phyloP scores from a whole-genome alignment of 768 basidiomycete species.

The Hericium erinaceus region DNA sequence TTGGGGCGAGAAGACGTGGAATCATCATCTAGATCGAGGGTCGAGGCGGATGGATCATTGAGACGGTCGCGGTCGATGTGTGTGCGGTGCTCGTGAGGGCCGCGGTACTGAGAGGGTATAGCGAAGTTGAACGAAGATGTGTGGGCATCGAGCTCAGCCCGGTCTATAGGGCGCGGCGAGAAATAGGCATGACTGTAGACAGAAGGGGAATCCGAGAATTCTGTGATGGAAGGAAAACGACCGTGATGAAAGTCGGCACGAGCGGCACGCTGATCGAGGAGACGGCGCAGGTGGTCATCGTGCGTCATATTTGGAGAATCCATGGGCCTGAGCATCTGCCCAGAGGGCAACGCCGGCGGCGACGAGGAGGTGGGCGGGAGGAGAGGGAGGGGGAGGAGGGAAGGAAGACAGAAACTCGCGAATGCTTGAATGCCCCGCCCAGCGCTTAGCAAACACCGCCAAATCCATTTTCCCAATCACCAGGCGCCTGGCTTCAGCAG shows the following conservation, averaged over 20 bases:
- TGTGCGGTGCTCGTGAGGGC: conserved; percentile 4
- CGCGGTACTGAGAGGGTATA: conserved; percentile 13
- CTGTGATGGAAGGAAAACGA: conserved; percentile 46
- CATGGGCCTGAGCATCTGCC: conserved; percentile 26
- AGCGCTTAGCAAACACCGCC: neutral
- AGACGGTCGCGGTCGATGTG: conserved; percentile 28
- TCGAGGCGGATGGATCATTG: conserved; percentile 40
- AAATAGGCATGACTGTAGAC: conserved; percentile 55
- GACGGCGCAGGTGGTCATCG: conserved; percentile 38
- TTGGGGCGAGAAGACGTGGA: conserved; percentile 15
- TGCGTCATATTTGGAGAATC: conserved; percentile 29
- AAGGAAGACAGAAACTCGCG: neutral
- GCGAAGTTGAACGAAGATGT: conserved; percentile 22
- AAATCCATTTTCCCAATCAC: neutral
- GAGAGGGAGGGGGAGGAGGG: conserved; percentile 10
- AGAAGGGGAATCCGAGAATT: conserved; percentile 60
- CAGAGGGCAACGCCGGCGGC: conserved; percentile 8
- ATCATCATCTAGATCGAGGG: conserved; percentile 43
- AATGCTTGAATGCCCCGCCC: neutral
- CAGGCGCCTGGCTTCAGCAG: neutral
- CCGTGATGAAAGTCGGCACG: conserved; percentile 36
- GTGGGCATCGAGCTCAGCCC: conserved; percentile 21
- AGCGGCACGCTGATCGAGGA: conserved; percentile 46
- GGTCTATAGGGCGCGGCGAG: conserved; percentile 37
- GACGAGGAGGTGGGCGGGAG: conserved; percentile 6